A percentile compares a stretch with the other conserved stretches of the same genome.
These are phyloP conservation scores for Pseudomassariella vexata DNA, from an alignment of 2,329 filamentous ascomycete genomes.

Conservation along the genomic window DNA sequence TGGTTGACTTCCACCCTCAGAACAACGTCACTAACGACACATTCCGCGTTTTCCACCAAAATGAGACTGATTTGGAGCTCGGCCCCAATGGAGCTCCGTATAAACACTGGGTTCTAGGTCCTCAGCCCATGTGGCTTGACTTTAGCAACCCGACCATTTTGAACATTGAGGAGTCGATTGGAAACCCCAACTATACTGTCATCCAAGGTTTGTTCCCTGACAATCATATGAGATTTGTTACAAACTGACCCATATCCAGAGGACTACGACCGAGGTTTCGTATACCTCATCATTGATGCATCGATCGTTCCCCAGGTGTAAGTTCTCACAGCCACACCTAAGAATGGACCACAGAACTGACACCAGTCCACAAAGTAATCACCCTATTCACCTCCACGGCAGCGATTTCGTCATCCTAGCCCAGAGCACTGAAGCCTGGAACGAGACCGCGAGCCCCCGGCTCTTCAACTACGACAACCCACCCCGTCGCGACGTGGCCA, in stretches of 20 bases:
- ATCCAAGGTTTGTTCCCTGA: constrained; percentile 9
- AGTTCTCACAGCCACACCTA: constrained; percentile 10
- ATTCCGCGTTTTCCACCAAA: constrained; percentile 14
- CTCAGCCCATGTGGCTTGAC: constrained; percentile 14
- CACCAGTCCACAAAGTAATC: constrained; percentile 22
- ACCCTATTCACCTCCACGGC: constrained; percentile 45
- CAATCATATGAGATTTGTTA: background rate
- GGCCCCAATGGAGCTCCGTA: constrained; percentile 21
- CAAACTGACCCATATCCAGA: constrained; percentile 5
- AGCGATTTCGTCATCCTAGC: constrained; percentile 41
- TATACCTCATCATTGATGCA: constrained; percentile 14
- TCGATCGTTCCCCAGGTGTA: constrained; percentile 3
- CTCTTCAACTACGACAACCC: constrained; percentile 3
- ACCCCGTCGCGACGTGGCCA: constrained; percentile 4
- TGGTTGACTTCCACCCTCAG: constrained; percentile 12
- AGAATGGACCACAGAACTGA: constrained; percentile 10
- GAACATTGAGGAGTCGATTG: constrained; percentile 9
- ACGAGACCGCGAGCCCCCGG: background rate
- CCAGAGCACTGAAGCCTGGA: background rate
- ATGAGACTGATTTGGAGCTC: constrained; percentile 15
- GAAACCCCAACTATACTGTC: constrained; percentile 13
- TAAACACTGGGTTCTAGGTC: constrained; percentile 14
- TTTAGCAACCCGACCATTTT: constrained; percentile 15
- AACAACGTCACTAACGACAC: constrained; percentile 15
- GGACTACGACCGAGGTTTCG: constrained; percentile 10